Evolutionary conservation across 192 early-diverging fungal species (phyloP), one percentile per base, ranked within the genome.

Genomic region (Glomus cerebriforme): DNA sequence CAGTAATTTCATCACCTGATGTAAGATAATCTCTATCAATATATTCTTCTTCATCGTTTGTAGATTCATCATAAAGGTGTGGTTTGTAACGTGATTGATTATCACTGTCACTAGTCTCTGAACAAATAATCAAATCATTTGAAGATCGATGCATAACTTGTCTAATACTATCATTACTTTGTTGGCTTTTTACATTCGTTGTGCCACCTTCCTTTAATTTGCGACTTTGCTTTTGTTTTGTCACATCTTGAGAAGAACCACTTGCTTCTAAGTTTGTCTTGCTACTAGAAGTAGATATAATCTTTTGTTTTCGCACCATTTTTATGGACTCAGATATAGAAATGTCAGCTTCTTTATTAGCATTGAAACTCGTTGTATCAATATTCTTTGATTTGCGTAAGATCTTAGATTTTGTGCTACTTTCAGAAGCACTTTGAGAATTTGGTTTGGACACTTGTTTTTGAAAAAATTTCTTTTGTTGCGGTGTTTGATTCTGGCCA

Each of bases 261-360:
- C 39, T 10, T 13, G 9, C 62, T 26, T 26, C 62, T 13, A 31
- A 17, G 9, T 64, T 64, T 19, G 62, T 27, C 62, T 13, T 63
- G 26, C 27, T 63, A 64, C 29, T 64, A 31, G 62, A 29, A 19
- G 22, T 6, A 22, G 8, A 7, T 1, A 39, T 39, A 37, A 9
- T 68, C 19, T 68, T 68, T 68, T 34, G 34, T 22, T 37, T 34
- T 1, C 66, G 66, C 22, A 32, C 35, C 9, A 7, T 12, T 68
- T 68, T 68, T 39, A n/a, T 65, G 26, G 63, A 65, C 32, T 31
- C 63, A 65, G 19, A n/a, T n/a, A n/a, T 39, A 39, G 66, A 68
- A 43, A 19, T n/a, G 39, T 37, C 35, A 31, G 66, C 19, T 37
- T 68, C 34, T 68, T 68, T 68, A 68, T 34, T 68, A 39, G 7